Evolutionary conservation across 2,329 filamentous ascomycete species (phyloP), one percentile per base, ranked within the genome.

Genomic region (Trichoderma citrinoviride): DNA sequence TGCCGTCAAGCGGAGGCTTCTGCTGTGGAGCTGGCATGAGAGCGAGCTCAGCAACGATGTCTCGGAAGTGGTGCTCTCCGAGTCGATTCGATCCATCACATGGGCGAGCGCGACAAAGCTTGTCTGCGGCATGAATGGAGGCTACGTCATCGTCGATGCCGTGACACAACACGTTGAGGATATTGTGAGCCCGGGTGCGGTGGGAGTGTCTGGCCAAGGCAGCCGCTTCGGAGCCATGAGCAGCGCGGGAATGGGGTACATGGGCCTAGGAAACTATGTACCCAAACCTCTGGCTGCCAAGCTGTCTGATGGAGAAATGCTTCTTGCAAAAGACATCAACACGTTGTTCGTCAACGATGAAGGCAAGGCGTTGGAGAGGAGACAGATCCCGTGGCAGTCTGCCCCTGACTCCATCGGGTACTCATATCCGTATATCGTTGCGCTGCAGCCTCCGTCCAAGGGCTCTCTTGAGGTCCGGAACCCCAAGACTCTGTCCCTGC

Each of bases 241-340:
- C 66, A 90, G 89, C 62, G 90, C 90, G 7, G 91, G 92, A 54
- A 97, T 98, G 92, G 93, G 93, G 50, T 98, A 98, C 74, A 96
- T 98, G 85, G 94, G 94, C 1, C 88, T 98, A 74, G 93, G 92
- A 56, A 91, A 92, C 47, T 95, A 93, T 80, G 92, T 94, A 64
- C 94, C 95, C 1, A 96, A 92, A 73, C 96, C 95, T 7, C 83
- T 99, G 71, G 92, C 92, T 6, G 89, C 93, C 6, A 90, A 90
- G 70, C 82, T 99, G 14, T 86, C 87, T 3, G 91, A 96, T 68
- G 91, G 91, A 5, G 87, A 97, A 77, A 86, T 98, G 74, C 79
- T 99, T 65, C 83, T 99, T n/a, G 92, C 94, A n/a, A 97, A 96
- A 76, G 95, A 99, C 71, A 92, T 97, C 72, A 96, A 97, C 75